Evolutionary conservation across 331 rosid genomes (phyloP).

Genomic region (Rosa hybrid): DNA sequence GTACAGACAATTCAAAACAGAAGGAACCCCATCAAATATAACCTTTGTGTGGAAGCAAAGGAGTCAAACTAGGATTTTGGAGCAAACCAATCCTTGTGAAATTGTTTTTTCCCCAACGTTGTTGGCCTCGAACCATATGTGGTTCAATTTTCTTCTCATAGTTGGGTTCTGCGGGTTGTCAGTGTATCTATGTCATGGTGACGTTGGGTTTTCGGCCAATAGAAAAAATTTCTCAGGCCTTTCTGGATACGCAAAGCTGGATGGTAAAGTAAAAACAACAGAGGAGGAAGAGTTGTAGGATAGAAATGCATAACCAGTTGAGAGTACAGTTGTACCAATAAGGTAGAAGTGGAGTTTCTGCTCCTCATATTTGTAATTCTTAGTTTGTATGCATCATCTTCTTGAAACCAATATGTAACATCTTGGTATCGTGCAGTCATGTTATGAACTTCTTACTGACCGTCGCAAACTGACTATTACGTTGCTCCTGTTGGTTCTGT

Average conservation of each 20-base stretch:
- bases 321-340: conserved; percentile 11
- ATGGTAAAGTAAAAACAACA: not conserved
- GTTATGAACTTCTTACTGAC: not conserved
- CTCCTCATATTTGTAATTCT: conserved; percentile 6
- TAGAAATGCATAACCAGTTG: conserved; percentile 10
- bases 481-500: not conserved
- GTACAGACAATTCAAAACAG: conserved; percentile 46
- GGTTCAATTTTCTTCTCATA: conserved; percentile 2
- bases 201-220: not conserved
- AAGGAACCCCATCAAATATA: conserved; percentile 61
- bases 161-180: not conserved
- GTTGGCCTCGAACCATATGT: conserved; percentile 13
- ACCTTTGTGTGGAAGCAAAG: conserved; percentile 29
- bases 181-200: not conserved
- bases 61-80: conserved; percentile 24
- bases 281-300: not conserved
- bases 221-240: not conserved
- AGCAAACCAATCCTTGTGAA: conserved; percentile 26
- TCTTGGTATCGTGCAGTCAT: conserved; percentile 4
- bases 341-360: conserved; percentile 2
- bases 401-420: not conserved
- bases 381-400: not conserved
- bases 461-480: not conserved
- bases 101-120: conserved; percentile 8
- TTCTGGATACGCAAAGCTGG: conserved; percentile 8